Conservation (phyloP, 345 rosid genomes). For the Xanthoceras sorbifolium region DNA sequence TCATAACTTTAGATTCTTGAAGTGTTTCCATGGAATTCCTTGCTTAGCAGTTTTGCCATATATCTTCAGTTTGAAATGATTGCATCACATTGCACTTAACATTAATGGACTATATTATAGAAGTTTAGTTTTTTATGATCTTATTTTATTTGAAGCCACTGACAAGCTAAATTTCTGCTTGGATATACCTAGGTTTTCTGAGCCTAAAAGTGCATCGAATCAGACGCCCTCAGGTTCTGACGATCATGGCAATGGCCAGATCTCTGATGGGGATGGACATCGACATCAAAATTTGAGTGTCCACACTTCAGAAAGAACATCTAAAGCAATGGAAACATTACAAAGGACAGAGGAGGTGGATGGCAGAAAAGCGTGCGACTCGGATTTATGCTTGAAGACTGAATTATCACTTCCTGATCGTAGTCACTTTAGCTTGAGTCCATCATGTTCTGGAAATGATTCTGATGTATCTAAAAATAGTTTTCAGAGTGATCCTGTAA, state of each 20-base stretch:
- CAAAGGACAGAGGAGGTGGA: conserved; percentile 33
- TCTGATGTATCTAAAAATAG: conserved; percentile 38
- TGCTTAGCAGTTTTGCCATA: neutral
- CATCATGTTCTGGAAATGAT: conserved; percentile 49
- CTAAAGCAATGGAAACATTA: conserved; percentile 32
- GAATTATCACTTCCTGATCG: conserved; percentile 46
- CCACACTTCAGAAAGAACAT: conserved; percentile 27
- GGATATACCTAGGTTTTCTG: conserved; percentile 32
- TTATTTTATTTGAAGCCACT: neutral
- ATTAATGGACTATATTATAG: neutral
- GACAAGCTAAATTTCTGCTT: conserved; percentile 15
- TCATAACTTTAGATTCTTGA: neutral
- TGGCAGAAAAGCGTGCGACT: conserved; percentile 24
- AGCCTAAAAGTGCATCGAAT: conserved; percentile 25
- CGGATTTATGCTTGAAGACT: conserved; percentile 37
- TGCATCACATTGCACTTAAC: neutral
- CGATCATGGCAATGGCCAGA: conserved; percentile 16
- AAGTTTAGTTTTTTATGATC: neutral
- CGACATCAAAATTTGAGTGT: conserved; percentile 24
- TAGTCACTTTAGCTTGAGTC: conserved; percentile 39
- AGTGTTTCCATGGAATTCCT: neutral
- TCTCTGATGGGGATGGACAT: conserved; percentile 21
- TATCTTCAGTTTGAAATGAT: neutral
- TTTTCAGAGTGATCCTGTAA: conserved; percentile 27
- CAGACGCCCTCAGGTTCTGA: conserved; percentile 18